These are phyloP conservation scores for Populus davidiana DNA, from an alignment of 345 rosid species.

Conservation along the genomic window DNA sequence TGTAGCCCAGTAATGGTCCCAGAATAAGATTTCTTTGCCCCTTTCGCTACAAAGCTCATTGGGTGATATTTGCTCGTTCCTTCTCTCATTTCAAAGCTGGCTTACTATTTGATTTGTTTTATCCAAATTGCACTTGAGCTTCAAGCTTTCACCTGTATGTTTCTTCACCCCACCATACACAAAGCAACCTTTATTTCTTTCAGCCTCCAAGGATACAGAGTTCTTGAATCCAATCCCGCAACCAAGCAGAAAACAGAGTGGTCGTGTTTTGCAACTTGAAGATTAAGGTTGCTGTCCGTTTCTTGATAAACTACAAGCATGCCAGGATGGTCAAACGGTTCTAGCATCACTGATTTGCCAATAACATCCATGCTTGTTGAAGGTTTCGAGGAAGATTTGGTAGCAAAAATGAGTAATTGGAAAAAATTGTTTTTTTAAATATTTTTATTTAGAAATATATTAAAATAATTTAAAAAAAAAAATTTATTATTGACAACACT, in stretches of 20 bases:
- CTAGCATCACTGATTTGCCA: slow-evolving; percentile 26
- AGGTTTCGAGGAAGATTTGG: slow-evolving; percentile 4
- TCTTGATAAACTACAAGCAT: slow-evolving; percentile 49
- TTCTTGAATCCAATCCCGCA: neutral
- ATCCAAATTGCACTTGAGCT: neutral
- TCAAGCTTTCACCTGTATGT: neutral
- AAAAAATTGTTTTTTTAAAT: too few relatives aligned
- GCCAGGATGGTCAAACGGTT: slow-evolving; percentile 76
- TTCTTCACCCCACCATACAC: neutral
- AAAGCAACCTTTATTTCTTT: slow-evolving; percentile 5
- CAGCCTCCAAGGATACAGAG: slow-evolving; percentile 59
- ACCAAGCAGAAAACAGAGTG: slow-evolving; percentile 41
- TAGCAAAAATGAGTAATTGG: too few relatives aligned
- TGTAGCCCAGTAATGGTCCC: slow-evolving; percentile 59
- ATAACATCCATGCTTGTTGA: slow-evolving; percentile 13
- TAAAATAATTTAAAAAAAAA: too few relatives aligned
- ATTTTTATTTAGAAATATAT: too few relatives aligned
- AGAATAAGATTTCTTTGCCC: slow-evolving; percentile 67
- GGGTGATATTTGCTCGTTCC: slow-evolving; percentile 61
- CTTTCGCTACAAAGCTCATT: slow-evolving; percentile 65
- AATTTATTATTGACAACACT: too few relatives aligned
- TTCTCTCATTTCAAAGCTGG: slow-evolving; percentile 52
- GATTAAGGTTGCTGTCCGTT: slow-evolving; percentile 27
- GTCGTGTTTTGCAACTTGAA: slow-evolving; percentile 25
- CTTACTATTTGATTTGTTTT: slow-evolving; percentile 25